Base-by-base conservation (phyloP, 441 rosid genomes). In the Macaranga tanarius region DNA sequence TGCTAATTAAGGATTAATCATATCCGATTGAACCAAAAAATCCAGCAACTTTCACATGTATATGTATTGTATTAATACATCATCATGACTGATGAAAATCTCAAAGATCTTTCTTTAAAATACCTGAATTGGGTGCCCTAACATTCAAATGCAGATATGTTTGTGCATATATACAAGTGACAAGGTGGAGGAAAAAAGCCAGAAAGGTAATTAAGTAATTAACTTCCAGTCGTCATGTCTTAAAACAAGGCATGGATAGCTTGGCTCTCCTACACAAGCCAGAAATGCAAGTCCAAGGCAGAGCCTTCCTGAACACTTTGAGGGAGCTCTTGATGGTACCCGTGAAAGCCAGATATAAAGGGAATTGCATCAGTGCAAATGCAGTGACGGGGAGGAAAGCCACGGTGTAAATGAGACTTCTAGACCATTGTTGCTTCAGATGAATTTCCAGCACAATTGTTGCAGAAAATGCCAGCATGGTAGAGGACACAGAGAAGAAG, bases 391-490 rank as follows among this genome's bases (percentile, higher is more conserved):
- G 75, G 23, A 76, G 42, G 75, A 70, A 64, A 0, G 75, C 54
- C 22, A 59, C 66, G 0, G 44, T 20, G 38, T 23, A 34, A 2
- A 70, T 5, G 17, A 76, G 58, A 67, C 68, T 10, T 5, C 16
- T 22, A 5, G 68, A 71, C 79, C 71, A 75, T 7, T 8, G 23
- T 20, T 4, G 40, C n/a, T 44, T 16, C 23, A 67, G 16, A 26
- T 59, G 73, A 40, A 80, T 8, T 13, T 7, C 55, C 25, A 80
- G 81, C 1, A 75, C 15, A 12, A 77, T 52, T 38, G 81, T 59
- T 0, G 73, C 65, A 0, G 75, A 23, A 40, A 81, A 81, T 0
- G 81, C 58, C 1, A 75, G 19, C 84, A 72, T 72, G 68, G 75
- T 78, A 4, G 77, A 31, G 12, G 67, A 1, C 2, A 75, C 79